Evolutionary conservation across 2,329 filamentous ascomycete genomes (phyloP).

Genomic region (Endoconidiophora laricicola): DNA sequence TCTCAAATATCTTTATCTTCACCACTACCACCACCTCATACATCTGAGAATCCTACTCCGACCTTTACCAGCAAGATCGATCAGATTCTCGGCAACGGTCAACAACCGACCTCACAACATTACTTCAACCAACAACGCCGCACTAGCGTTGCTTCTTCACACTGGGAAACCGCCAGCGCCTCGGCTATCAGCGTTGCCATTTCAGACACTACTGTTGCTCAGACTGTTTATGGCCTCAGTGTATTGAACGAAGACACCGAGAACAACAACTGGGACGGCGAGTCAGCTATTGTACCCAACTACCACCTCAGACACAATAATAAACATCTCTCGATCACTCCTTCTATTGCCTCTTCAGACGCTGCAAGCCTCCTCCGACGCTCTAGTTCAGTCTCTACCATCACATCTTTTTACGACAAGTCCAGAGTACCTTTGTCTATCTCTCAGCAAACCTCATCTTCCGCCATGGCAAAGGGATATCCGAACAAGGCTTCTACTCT

Average conservation of each 20-base stretch:
- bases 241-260: constrained; percentile 10
- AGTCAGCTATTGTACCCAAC: constrained; percentile 6
- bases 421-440: constrained; percentile 37
- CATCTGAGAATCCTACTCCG: constrained; percentile 2
- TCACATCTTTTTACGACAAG: constrained; percentile 40
- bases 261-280: constrained; percentile 8
- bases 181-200: constrained; percentile 8
- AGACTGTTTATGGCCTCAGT: constrained; percentile 3
- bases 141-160: constrained; percentile 9
- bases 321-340: constrained; percentile 5
- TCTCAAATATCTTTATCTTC: constrained; percentile 9
- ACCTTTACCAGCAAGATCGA: constrained; percentile 9
- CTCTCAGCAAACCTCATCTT: constrained; percentile 41
- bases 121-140: constrained; percentile 6
- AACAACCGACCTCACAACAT: neutral
- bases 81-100: constrained; percentile 10
- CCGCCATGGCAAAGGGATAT: constrained; percentile 39
- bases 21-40: constrained; percentile 1
- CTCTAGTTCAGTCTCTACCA: constrained; percentile 36
- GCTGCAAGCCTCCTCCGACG: constrained; percentile 28
- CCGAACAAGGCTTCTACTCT: constrained; percentile 31
- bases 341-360: constrained; percentile 21
- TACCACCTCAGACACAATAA: neutral
- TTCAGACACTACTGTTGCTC: constrained; percentile 6
- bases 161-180: constrained; percentile 5